Percentiles rank a stretch among this genome's conserved stretches.
These are phyloP conservation scores for Fusarium tuaranense DNA, from an alignment of 2,329 filamentous ascomycete species.

Conservation along the genomic window DNA sequence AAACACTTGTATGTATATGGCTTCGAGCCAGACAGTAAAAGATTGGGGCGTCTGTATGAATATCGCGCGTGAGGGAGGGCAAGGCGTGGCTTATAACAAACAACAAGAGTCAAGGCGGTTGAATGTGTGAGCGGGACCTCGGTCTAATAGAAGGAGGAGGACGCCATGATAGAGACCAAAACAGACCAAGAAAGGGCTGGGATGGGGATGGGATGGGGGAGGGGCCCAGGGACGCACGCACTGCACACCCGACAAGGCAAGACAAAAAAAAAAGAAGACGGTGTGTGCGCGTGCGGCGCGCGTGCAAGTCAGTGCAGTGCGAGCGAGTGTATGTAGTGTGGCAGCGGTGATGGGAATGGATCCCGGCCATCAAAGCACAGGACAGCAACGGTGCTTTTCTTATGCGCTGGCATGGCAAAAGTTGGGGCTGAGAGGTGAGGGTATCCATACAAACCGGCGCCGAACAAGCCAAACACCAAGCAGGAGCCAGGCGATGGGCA, in stretches of 20 bases:
- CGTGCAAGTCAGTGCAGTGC: not conserved
- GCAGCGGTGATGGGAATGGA: conserved; percentile 37
- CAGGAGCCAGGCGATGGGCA: conserved; percentile 23
- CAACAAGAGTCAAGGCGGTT: conserved; percentile 15
- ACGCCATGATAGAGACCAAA: conserved; percentile 24
- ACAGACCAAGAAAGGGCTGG: conserved; percentile 7
- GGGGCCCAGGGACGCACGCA: conserved; percentile 18
- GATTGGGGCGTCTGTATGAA: conserved; percentile 5
- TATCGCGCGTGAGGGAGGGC: conserved; percentile 20
- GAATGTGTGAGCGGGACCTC: conserved; percentile 26
- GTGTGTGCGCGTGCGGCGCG: conserved; percentile 27
- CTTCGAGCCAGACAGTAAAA: not conserved
- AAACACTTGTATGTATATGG: not conserved
- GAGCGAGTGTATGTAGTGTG: conserved; percentile 9
- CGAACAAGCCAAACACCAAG: conserved; percentile 17
- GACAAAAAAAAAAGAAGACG: conserved; percentile 30
- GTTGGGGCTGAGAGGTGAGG: conserved; percentile 30
- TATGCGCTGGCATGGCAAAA: conserved; percentile 41
- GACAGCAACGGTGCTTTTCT: conserved; percentile 37
- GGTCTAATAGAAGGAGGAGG: conserved; percentile 19
- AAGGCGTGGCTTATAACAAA: conserved; percentile 29
- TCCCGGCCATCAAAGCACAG: conserved; percentile 32
- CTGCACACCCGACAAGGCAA: not conserved
- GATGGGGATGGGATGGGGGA: not conserved
- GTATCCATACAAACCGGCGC: conserved; percentile 30